These are phyloP conservation scores for Mucor ambiguus DNA, from an alignment of 371 early-diverging fungal species.

Conservation along the genomic window DNA sequence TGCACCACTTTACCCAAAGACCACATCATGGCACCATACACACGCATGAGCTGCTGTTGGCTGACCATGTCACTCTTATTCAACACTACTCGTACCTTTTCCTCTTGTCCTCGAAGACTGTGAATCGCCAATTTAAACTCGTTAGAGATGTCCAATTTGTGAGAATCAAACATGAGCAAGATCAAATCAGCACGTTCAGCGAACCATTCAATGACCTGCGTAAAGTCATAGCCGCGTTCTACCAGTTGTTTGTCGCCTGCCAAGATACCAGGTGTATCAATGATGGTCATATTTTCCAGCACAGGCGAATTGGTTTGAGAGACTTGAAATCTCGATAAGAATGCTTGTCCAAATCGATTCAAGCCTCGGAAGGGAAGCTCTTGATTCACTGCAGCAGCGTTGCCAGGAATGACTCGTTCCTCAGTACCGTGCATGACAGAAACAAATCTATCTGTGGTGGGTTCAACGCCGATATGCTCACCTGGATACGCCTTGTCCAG, in stretches of 20 bases:
- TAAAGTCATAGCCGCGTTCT: slow-evolving; percentile 84
- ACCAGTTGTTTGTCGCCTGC: slow-evolving; percentile 85
- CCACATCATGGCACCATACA: slow-evolving; percentile 95
- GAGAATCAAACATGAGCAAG: slow-evolving; percentile 83
- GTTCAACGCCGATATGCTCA: slow-evolving; percentile 88
- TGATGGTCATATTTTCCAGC: slow-evolving; percentile 79
- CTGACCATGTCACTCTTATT: slow-evolving; percentile 89
- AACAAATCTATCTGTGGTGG: slow-evolving; percentile 85
- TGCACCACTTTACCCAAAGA: slow-evolving; percentile 88
- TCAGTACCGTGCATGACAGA: slow-evolving; percentile 83
- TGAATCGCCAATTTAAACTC: slow-evolving; percentile 87
- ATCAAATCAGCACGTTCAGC: slow-evolving; percentile 89
- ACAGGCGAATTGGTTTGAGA: slow-evolving; percentile 77
- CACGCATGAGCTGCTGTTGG: slow-evolving; percentile 88
- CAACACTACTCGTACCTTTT: slow-evolving; percentile 82
- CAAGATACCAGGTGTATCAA: slow-evolving; percentile 90
- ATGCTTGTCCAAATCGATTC: slow-evolving; percentile 79
- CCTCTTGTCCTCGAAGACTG: slow-evolving; percentile 80
- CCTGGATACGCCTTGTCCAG: slow-evolving; percentile 87
- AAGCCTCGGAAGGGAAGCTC: slow-evolving; percentile 81
- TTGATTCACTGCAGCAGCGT: slow-evolving; percentile 84
- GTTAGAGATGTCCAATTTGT: slow-evolving; percentile 90
- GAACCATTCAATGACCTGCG: slow-evolving; percentile 84
- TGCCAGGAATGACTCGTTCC: slow-evolving; percentile 78
- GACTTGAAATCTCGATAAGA: slow-evolving; percentile 84